Base-by-base conservation (phyloP, 352 stramenopile genomes). In the Phytophthora megakarya region DNA sequence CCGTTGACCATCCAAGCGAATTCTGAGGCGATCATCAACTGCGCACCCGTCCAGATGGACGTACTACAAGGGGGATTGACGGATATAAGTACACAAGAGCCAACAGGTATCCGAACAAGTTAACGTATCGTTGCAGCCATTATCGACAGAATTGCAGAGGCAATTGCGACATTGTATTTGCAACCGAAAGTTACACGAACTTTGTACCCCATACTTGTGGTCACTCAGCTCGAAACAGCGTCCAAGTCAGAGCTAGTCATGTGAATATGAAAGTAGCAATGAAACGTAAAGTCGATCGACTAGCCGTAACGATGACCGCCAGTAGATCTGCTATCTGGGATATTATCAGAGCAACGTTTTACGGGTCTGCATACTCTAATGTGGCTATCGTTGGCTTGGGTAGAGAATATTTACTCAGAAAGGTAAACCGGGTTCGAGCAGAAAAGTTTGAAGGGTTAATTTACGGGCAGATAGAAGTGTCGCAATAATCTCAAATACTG, bases 171-270 rank as follows among this genome's bases (percentile, higher is more conserved):
- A 54, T 38, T 35, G 11, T 35, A 10, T 32, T 30, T 5, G 12
- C 11, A 4, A 3, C 18, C 6, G 12, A 55, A 5, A 21, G 12
- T 1, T 63, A 55, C 25, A 63, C 54, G 8, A 63, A 55, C 3
- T 50, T 55, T 13, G 33, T 42, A 1, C 43, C 54, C 1, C 45
- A 52, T n/a, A 51, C 10, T 3, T 64, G 56, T 45, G 35, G 56
- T 33, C n/a, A 10, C 8, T 52, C 37, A 15, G 43, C 35, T 11
- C 16, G 23, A 39, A 9, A 16, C 3, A 19, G 21, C 3, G 2
- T 9, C 8, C 13, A 22, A 11, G 37, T 1, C n/a, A 33, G 12
- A 2, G 18, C 21, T 9, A 32, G n/a, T 12, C 26, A 16, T n/a
- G 15, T 18, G 2, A 32, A 63, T 22, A 28, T 51, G 2, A 48